These are phyloP conservation scores for Brassica cretica DNA, from an alignment of 345 rosid species.

Conservation along the genomic window DNA sequence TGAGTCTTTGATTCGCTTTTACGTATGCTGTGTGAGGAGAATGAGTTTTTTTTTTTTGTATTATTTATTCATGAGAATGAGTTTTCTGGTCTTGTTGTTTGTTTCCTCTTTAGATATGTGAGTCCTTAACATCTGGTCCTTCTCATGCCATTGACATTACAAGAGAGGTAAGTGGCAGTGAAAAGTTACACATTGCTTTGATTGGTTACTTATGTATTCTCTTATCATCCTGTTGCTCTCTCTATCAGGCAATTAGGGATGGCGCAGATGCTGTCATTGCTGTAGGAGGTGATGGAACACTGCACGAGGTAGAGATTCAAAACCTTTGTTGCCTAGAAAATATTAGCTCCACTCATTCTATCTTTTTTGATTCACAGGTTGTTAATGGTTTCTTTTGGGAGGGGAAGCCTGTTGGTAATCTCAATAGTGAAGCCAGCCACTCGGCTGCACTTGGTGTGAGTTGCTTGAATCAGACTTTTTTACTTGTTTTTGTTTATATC, in stretches of 20 bases:
- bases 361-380: constrained; percentile 50
- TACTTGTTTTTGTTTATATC: background rate
- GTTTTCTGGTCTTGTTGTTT: background rate
- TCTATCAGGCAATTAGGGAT: constrained; percentile 73
- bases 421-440: constrained; percentile 47
- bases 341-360: constrained; percentile 12
- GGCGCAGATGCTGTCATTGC: constrained; percentile 98
- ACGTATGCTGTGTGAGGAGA: background rate
- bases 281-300: constrained; percentile 98
- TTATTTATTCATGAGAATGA: background rate
- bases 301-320: constrained; percentile 67
- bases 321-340: background rate
- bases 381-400: constrained; percentile 95
- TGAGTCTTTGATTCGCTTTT: constrained; percentile 42
- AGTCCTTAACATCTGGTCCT: constrained; percentile 89
- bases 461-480: constrained; percentile 13
- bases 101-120: constrained; percentile 59
- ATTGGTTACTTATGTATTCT: background rate
- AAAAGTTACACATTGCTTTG: constrained; percentile 2
- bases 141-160: constrained; percentile 90
- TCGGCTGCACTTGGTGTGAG: constrained; percentile 96
- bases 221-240: constrained; percentile 1
- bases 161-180: constrained; percentile 64
- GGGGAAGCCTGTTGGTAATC: constrained; percentile 60
- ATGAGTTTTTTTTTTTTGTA: background rate